phyloP scores from a whole-genome alignment of 768 basidiomycete genomes.

The Mycena floridula region DNA sequence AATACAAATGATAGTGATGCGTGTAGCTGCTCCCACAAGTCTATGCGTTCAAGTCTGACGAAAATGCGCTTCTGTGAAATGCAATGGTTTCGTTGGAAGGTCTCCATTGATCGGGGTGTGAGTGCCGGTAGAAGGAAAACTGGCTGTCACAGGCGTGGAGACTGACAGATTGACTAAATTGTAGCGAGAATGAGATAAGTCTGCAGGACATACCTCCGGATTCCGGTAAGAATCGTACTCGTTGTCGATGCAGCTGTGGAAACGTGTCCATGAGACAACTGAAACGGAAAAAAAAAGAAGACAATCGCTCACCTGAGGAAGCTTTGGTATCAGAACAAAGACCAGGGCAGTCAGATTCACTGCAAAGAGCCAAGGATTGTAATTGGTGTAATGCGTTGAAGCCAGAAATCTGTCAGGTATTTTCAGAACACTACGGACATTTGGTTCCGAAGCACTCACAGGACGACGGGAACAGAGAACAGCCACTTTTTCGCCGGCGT shows the following conservation, averaged over 20 bases:
- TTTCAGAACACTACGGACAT: too few relatives aligned
- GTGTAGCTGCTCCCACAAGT: too few relatives aligned
- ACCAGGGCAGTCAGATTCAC: conserved; percentile 79
- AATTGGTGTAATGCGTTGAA: conserved; percentile 97
- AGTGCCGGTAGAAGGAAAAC: conserved; percentile 48
- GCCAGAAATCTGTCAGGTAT: conserved; percentile 80
- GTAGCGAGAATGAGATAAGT: too few relatives aligned
- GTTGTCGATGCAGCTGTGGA: conserved; percentile 70
- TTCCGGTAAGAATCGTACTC: conserved; percentile 72
- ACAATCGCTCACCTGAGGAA: conserved; percentile 96
- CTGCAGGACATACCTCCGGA: too few relatives aligned
- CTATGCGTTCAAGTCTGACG: too few relatives aligned
- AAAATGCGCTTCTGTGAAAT: conserved; percentile 47
- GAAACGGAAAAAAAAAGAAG: conserved; percentile 2
- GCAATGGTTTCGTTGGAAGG: conserved; percentile 16
- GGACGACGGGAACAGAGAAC: conserved; percentile 76
- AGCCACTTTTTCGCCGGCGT: conserved; percentile 99
- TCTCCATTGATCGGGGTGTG: conserved; percentile 26
- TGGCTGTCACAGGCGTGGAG: conserved; percentile 58
- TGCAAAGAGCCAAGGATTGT: conserved; percentile 90
- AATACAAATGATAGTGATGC: too few relatives aligned
- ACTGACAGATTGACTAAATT: conserved; percentile 57
- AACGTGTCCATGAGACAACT: conserved; percentile 3
- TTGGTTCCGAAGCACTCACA: conserved; percentile 52
- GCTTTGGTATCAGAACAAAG: conserved; percentile 86